Base-by-base conservation (phyloP, 2,329 filamentous ascomycete genomes). In the Fusarium buharicum region DNA sequence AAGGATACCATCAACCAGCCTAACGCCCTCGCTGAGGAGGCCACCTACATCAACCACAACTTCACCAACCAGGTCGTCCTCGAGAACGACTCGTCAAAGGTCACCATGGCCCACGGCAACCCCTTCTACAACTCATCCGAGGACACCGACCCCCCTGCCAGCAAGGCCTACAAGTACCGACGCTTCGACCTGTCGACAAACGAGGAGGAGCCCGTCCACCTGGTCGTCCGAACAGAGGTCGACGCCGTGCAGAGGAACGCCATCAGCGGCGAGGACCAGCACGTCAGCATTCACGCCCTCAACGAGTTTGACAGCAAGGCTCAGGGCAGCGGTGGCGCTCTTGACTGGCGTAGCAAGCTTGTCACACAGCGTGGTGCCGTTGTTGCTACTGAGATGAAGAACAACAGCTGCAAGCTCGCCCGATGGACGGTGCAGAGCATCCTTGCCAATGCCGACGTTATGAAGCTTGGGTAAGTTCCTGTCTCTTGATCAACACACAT, bases 291-390 rank as follows among this genome's bases (percentile, higher is more conserved):
- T 80, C 96, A 97, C 83, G 95, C 95, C 4, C 88, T 99, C 70
- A 99, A 99, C 83, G 95, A 99, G 82, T 99, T 98, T 75, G 95
- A 99, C 82, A 93, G 88, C 87, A 97, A 97, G 84, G 95, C 95
- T 20, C 93, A 96, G 76, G 95, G 95, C 70, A 92, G 91, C 68
- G 95, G 95, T 69, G 93, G 94, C 66, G 95, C 95, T 51, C 85
- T 99, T 48, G 95, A 99, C 85, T 99, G 95, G 95, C 87, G 95
- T 76, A 90, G 89, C 69, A 99, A 99, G 86, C 86, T 99, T 59
- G 90, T 91, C 65, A 92, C 89, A 71, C 93, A 97, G 82, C 90
- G 95, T 73, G 95, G 95, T 87, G 95, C 95, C 54, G 94, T 99
- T 38, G 91, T 99, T 22, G 95, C 95, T 17, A 99, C 95, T 12